Percentiles rank a stretch among this genome's conserved stretches.
These are phyloP conservation scores for Nigrospora sphaerica DNA, from an alignment of 2,329 filamentous ascomycete genomes.

Conservation along the genomic window DNA sequence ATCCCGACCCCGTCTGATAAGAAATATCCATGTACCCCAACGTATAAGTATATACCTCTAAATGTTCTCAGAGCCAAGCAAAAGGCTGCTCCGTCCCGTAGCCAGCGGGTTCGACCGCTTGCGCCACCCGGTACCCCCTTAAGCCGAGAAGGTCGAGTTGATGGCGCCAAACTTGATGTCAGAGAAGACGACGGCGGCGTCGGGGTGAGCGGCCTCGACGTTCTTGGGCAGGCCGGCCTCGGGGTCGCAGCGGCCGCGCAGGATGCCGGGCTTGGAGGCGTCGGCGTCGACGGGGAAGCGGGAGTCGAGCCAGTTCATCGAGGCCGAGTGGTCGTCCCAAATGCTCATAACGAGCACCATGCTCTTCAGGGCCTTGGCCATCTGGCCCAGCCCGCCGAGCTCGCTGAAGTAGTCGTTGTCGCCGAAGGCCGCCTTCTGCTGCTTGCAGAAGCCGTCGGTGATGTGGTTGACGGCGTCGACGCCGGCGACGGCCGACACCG, in stretches of 20 bases:
- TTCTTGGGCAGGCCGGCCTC: constrained; percentile 43
- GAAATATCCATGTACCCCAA: no score
- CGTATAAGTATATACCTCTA: no score
- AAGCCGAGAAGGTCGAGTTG: constrained; percentile 38
- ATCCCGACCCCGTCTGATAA: no score
- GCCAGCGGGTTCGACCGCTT: no score
- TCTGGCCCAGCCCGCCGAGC: constrained; percentile 50
- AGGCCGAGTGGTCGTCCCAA: constrained; percentile 59
- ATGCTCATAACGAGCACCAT: constrained; percentile 44
- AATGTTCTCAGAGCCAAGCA: no score
- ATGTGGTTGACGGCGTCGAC: constrained; percentile 36
- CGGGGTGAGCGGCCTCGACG: constrained; percentile 37
- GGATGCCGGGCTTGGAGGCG: constrained; percentile 35
- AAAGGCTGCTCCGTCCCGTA: no score
- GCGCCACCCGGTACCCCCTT: no score
- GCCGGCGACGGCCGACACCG: neutral
- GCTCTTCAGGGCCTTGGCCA: constrained; percentile 37
- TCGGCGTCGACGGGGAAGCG: constrained; percentile 43
- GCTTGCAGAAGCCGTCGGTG: constrained; percentile 50
- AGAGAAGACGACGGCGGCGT: constrained; percentile 47
- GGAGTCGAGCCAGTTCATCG: constrained; percentile 72
- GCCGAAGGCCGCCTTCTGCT: constrained; percentile 50
- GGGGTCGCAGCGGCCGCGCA: constrained; percentile 47
- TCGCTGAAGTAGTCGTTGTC: constrained; percentile 45
- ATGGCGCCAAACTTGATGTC: constrained; percentile 54